Evolutionary conservation across 257 asterid species (phyloP).

Genomic region (Forsythia viridissima): DNA sequence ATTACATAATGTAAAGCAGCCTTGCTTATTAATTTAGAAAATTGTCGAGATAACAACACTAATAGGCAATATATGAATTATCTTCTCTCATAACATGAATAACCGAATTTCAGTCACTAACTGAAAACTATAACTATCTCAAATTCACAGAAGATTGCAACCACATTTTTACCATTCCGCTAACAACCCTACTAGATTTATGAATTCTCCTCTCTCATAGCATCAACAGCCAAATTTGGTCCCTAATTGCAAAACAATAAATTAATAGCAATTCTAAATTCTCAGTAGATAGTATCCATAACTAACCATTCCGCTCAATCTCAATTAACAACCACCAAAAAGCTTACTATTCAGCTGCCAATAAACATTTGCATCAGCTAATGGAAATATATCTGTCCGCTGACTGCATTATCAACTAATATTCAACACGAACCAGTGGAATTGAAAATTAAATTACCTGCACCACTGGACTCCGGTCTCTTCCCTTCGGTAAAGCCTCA

Average conservation of each 20-base stretch:
- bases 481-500: slow-evolving; percentile 47
- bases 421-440: neutral
- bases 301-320: neutral
- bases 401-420: neutral
- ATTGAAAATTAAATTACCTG: slow-evolving; percentile 37
- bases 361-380: neutral
- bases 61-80: neutral
- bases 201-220: neutral
- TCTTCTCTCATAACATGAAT: neutral
- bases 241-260: neutral
- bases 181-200: neutral
- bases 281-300: neutral
- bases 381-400: neutral
- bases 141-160: neutral
- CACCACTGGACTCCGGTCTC: slow-evolving; percentile 59
- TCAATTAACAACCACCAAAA: neutral
- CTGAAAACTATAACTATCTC: neutral
- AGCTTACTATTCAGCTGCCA: neutral
- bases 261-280: neutral
- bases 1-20: neutral
- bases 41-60: neutral
- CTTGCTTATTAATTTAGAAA: neutral
- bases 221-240: neutral
- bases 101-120: neutral
- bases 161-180: neutral